phyloP scores from a whole-genome alignment of 106 monocot genomes.

The Platanthera guangdongensis region DNA sequence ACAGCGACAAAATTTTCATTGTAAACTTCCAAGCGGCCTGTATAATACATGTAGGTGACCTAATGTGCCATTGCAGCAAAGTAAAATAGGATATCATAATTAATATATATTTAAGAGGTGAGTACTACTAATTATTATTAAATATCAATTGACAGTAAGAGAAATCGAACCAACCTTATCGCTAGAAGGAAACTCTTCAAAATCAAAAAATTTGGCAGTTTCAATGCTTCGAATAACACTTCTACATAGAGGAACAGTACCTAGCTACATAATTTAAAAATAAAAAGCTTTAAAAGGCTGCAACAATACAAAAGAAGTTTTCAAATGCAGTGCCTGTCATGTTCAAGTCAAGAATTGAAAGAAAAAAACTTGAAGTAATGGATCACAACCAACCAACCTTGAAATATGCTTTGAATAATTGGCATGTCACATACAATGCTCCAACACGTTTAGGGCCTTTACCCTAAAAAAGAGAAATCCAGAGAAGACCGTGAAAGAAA shows the following conservation, averaged over 20 bases:
- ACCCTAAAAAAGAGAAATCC: slow-evolving; percentile 42
- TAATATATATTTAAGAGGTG: no score
- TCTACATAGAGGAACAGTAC: slow-evolving; percentile 88
- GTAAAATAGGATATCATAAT: not conserved
- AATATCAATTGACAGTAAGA: not conserved
- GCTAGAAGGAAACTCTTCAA: slow-evolving; percentile 84
- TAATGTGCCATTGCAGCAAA: slow-evolving; percentile 18
- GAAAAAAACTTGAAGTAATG: no score
- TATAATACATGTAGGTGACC: slow-evolving; percentile 98
- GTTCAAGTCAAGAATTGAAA: no score
- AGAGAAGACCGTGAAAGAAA: not conserved
- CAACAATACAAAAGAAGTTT: no score
- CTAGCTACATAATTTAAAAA: slow-evolving; percentile 81
- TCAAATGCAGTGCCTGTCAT: no score
- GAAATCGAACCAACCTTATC: slow-evolving; percentile 52
- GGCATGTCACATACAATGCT: slow-evolving; percentile 85
- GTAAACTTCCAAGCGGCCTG: no score
- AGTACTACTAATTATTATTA: not conserved
- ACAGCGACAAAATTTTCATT: no score
- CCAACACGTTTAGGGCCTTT: slow-evolving; percentile 95
- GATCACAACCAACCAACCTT: slow-evolving; percentile 41
- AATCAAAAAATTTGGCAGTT: slow-evolving; percentile 91
- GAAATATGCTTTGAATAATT: slow-evolving; percentile 91
- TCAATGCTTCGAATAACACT: slow-evolving; percentile 97
- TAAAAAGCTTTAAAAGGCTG: no score